phyloP scores from a whole-genome alignment of 2,329 filamentous ascomycete species.

The Colletotrichum sansevieriae region DNA sequence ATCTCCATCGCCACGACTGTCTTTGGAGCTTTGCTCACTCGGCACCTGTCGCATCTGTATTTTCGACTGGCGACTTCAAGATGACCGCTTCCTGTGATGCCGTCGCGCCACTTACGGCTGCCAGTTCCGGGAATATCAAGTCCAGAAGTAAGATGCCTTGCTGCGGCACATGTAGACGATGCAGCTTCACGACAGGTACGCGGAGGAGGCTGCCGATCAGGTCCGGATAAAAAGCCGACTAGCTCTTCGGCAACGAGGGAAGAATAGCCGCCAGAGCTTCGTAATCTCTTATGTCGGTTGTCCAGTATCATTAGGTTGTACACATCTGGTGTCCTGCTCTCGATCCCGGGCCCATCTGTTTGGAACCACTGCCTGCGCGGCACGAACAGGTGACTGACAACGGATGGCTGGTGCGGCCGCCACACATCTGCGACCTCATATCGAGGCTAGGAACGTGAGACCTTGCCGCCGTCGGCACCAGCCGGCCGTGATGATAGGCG shows the following conservation, averaged over 20 bases:
- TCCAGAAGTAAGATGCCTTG: neutral
- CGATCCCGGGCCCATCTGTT: conserved; percentile 33
- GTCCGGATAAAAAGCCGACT: conserved; percentile 23
- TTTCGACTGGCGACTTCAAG: neutral
- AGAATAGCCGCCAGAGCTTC: conserved; percentile 15
- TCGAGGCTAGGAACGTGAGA: conserved; percentile 10
- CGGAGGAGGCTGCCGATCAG: conserved; percentile 1
- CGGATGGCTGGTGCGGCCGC: neutral
- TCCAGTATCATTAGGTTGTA: conserved; percentile 28
- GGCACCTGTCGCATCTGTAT: neutral
- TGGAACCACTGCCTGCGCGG: conserved; percentile 4
- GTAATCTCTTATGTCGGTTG: neutral
- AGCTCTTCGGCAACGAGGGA: conserved; percentile 38
- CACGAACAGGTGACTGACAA: conserved; percentile 6
- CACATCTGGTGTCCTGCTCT: conserved; percentile 17
- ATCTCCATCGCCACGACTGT: neutral
- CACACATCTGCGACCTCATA: neutral
- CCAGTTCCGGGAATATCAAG: conserved; percentile 9
- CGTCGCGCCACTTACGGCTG: neutral
- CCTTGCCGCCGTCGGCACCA: conserved; percentile 22
- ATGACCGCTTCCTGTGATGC: neutral
- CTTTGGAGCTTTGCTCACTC: neutral
- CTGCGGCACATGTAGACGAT: neutral
- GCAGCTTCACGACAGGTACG: neutral
- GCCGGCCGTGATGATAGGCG: conserved; percentile 23